A percentile compares a stretch with the other conserved stretches of the same genome.
Conservation (phyloP, 805 yeast species). For the Crinitomyces ghanaensis region DNA sequence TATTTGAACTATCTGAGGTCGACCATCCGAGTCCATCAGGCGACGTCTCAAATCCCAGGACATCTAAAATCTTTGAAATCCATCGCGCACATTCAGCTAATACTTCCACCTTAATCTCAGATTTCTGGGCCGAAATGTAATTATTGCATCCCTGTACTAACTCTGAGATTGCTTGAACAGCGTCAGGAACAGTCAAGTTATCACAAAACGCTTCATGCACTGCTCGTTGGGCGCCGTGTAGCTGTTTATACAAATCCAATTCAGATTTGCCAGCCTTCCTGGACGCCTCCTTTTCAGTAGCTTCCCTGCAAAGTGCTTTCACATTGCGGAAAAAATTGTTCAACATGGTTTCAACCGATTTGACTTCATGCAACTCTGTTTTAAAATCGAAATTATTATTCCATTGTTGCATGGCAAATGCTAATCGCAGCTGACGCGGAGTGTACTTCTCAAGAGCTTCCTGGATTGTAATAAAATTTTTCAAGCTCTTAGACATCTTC, state of each 20-base stretch:
- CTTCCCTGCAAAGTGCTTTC: slow-evolving; percentile 69
- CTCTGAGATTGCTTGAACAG: slow-evolving; percentile 51
- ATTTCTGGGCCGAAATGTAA: slow-evolving; percentile 48
- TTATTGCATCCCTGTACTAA: slow-evolving; percentile 61
- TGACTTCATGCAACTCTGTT: slow-evolving; percentile 67
- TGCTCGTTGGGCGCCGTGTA: slow-evolving; percentile 40
- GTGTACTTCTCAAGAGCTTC: slow-evolving; percentile 68
- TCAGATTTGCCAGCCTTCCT: slow-evolving; percentile 52
- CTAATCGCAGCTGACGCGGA: slow-evolving; percentile 77
- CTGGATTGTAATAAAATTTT: slow-evolving; percentile 88
- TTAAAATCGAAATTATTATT: slow-evolving; percentile 87
- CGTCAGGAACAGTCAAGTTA: slow-evolving; percentile 71
- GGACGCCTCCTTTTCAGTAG: slow-evolving; percentile 42
- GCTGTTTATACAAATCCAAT: slow-evolving; percentile 39
- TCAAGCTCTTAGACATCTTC: slow-evolving; percentile 91
- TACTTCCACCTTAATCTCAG: slow-evolving; percentile 52
- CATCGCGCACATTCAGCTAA: slow-evolving; percentile 52
- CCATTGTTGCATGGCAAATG: slow-evolving; percentile 89
- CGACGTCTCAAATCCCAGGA: slow-evolving; percentile 69
- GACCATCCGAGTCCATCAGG: slow-evolving; percentile 74
- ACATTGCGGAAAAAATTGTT: slow-evolving; percentile 78
- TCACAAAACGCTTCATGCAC: slow-evolving; percentile 81
- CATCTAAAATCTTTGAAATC: slow-evolving; percentile 55
- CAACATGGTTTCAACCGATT: slow-evolving; percentile 58
- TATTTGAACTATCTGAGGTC: slow-evolving; percentile 23